phyloP scores from a whole-genome alignment of 2,329 filamentous ascomycete genomes.

The Colletotrichum cereale region DNA sequence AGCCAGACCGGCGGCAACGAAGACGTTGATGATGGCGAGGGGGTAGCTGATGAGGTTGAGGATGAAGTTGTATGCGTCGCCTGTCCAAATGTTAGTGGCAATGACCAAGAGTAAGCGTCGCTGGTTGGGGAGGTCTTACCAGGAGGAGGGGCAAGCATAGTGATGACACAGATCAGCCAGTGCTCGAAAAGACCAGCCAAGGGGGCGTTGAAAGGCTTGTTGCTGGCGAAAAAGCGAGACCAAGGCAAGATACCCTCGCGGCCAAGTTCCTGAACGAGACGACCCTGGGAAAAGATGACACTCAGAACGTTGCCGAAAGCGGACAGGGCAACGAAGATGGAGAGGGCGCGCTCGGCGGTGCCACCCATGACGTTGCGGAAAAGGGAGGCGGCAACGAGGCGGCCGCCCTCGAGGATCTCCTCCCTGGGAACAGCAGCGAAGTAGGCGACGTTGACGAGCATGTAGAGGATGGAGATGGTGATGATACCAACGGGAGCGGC shows the following conservation, averaged over 20 bases:
- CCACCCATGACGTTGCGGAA: conserved; percentile 69
- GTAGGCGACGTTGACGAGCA: conserved; percentile 76
- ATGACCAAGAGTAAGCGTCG: conserved; percentile 41
- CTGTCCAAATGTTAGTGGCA: conserved; percentile 22
- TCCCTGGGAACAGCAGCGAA: conserved; percentile 69
- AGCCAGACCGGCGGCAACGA: conserved; percentile 65
- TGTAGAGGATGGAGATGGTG: conserved; percentile 71
- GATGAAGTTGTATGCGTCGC: conserved; percentile 32
- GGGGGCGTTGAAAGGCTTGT: conserved; percentile 73
- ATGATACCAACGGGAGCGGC: conserved; percentile 73
- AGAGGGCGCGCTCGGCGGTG: conserved; percentile 68
- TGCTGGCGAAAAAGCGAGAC: conserved; percentile 72
- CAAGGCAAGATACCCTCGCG: conserved; percentile 76
- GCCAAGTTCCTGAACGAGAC: conserved; percentile 74
- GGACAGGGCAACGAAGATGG: conserved; percentile 75
- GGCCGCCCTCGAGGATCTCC: conserved; percentile 64
- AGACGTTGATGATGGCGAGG: conserved; percentile 68
- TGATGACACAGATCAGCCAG: conserved; percentile 73
- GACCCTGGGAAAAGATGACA: conserved; percentile 77
- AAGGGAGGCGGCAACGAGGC: conserved; percentile 65
- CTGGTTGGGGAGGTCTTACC: conserved; percentile 74
- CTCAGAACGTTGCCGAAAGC: conserved; percentile 76
- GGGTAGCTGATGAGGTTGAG: conserved; percentile 73
- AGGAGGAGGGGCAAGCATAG: conserved; percentile 75
- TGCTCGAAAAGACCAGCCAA: conserved; percentile 72